Percentiles rank a stretch among this genome's conserved stretches.
Evolutionary conservation across 371 early-diverging fungal species (phyloP).

Genomic region (Mortierella sp.): DNA sequence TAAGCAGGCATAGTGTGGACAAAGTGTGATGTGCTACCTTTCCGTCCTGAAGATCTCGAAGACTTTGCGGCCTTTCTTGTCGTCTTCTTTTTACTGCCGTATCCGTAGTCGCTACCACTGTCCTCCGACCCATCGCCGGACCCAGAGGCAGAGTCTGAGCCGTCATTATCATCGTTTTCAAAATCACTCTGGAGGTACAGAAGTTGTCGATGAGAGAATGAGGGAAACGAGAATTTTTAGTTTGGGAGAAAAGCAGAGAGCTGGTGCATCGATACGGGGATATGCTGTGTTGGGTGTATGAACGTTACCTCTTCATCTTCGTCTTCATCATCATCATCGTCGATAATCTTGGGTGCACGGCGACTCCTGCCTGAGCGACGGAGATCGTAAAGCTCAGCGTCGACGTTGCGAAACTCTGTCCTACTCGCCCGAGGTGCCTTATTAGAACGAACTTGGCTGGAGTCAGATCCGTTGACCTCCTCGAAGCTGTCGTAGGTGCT

Average conservation of each 20-base stretch:
- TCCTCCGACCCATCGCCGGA: conserved; percentile 43
- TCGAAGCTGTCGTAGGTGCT: conserved; percentile 49
- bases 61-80: conserved; percentile 26
- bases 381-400: conserved; percentile 68
- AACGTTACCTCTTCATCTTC: conserved; percentile 41
- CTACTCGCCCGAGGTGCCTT: conserved; percentile 38
- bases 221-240: neutral
- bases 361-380: conserved; percentile 68
- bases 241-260: neutral
- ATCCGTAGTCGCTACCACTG: conserved; percentile 56
- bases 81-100: conserved; percentile 31
- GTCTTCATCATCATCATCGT: conserved; percentile 51
- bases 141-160: conserved; percentile 42
- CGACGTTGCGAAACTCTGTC: conserved; percentile 53
- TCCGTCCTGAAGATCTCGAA: conserved; percentile 35
- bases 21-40: conserved; percentile 14
- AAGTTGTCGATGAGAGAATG: neutral
- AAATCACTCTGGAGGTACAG: conserved; percentile 44
- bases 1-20: neutral
- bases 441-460: conserved; percentile 23
- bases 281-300: neutral
- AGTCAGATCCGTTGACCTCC: conserved; percentile 52
- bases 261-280: neutral
- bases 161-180: conserved; percentile 47
- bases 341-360: conserved; percentile 38